Percentiles rank a stretch among this genome's conserved stretches.
phyloP scores from a whole-genome alignment of 2,329 filamentous ascomycete species.

The Ophiostoma ulmi region DNA sequence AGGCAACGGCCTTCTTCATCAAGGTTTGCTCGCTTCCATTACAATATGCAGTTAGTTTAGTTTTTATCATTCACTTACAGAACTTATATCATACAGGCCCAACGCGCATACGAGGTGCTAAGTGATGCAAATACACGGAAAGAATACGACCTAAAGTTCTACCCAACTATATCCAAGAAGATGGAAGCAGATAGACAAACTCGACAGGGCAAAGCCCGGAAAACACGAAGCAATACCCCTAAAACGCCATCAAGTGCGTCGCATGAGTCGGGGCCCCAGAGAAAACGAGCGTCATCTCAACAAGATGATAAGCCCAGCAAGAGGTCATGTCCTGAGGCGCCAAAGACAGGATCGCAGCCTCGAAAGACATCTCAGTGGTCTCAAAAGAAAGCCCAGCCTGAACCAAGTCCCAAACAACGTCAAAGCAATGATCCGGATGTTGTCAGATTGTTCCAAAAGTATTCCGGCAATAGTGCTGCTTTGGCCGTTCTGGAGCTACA shows the following conservation, averaged over 20 bases:
- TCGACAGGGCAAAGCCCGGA: not conserved
- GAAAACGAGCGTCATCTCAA: too few relatives aligned
- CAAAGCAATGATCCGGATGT: not conserved
- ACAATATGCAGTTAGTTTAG: too few relatives aligned
- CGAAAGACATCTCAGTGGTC: too few relatives aligned
- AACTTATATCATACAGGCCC: not conserved
- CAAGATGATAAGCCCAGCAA: too few relatives aligned
- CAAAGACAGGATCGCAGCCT: too few relatives aligned
- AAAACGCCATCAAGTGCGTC: not conserved
- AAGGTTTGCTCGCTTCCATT: not conserved
- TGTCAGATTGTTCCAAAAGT: not conserved
- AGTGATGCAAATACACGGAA: not conserved
- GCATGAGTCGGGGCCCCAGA: too few relatives aligned
- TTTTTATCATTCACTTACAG: not conserved
- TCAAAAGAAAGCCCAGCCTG: too few relatives aligned
- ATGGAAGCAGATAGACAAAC: not conserved
- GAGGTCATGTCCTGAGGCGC: too few relatives aligned
- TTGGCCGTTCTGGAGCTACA: not conserved
- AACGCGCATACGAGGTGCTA: not conserved
- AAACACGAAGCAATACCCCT: not conserved
- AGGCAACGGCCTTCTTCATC: not conserved
- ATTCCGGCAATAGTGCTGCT: not conserved
- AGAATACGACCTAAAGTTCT: not conserved
- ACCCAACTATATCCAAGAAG: not conserved
- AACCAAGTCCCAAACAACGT: not conserved